Percentiles rank a stretch among this genome's conserved stretches.
Evolutionary conservation across 371 early-diverging fungal genomes (phyloP).

Genomic region (Nosema bombycis): DNA sequence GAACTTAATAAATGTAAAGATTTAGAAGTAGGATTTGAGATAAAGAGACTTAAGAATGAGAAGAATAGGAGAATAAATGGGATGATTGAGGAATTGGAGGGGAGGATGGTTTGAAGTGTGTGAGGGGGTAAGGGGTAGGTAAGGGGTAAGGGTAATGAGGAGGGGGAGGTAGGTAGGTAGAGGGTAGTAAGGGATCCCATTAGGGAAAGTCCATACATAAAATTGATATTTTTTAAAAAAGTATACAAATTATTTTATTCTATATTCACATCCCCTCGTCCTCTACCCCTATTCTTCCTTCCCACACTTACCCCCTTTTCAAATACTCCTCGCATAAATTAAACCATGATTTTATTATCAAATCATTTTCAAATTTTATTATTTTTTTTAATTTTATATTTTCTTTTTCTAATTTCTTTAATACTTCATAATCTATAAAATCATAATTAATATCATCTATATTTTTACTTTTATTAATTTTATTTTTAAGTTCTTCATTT

Average conservation of each 20-base stretch:
- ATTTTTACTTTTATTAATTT: conserved; percentile 14
- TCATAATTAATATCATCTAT: neutral
- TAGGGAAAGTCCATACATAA: no score
- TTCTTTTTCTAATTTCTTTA: conserved; percentile 19
- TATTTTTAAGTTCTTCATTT: neutral
- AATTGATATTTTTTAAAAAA: no score
- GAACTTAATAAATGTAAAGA: conserved; percentile 27
- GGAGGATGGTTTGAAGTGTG: no score
- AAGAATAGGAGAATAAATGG: neutral
- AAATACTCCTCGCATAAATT: conserved; percentile 12
- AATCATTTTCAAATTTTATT: conserved; percentile 8
- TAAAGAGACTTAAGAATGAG: neutral
- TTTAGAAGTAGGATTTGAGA: neutral
- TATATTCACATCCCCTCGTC: no score
- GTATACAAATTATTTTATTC: no score
- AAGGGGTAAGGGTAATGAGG: no score
- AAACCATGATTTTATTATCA: conserved; percentile 27
- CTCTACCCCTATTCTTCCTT: no score
- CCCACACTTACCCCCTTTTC: no score
- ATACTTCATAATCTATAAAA: conserved; percentile 12
- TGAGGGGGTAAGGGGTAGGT: no score
- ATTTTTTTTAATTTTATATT: neutral
- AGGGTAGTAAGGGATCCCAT: no score
- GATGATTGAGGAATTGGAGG: neutral
- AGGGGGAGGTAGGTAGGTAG: no score